A percentile compares a stretch with the other conserved stretches of the same genome.
These are phyloP conservation scores for Russula dissimulans DNA, from an alignment of 768 basidiomycete species.

Conservation along the genomic window DNA sequence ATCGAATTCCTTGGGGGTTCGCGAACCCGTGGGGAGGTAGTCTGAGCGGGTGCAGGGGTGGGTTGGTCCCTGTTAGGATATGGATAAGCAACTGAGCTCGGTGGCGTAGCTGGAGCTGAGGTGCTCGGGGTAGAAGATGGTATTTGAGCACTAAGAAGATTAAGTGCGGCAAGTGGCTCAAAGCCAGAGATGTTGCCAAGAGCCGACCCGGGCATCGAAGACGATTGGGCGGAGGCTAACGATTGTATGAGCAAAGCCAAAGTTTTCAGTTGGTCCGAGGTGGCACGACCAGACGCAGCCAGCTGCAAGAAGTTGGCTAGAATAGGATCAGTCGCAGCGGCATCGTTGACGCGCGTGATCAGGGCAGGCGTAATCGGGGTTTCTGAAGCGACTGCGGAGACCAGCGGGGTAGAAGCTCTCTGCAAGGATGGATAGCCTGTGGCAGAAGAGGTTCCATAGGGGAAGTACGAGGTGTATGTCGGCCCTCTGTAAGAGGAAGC, in stretches of 20 bases:
- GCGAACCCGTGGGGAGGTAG: neutral
- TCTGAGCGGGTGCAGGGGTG: neutral
- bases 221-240: conserved; percentile 32
- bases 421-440: conserved; percentile 11
- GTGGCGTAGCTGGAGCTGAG: conserved; percentile 3
- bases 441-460: neutral
- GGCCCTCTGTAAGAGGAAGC: conserved; percentile 9
- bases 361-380: conserved; percentile 46
- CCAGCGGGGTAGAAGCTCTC: conserved; percentile 31
- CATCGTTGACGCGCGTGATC: conserved; percentile 55
- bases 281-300: conserved; percentile 53
- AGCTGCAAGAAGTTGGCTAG: conserved; percentile 57
- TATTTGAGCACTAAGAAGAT: neutral
- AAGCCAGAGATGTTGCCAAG: conserved; percentile 1
- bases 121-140: neutral
- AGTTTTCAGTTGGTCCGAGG: conserved; percentile 53
- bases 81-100: neutral
- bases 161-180: conserved; percentile 3
- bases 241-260: conserved; percentile 69
- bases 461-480: conserved; percentile 3
- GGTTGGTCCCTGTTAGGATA: neutral
- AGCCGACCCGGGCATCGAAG: neutral
- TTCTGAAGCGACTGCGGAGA: conserved; percentile 38
- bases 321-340: conserved; percentile 58
- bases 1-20: conserved; percentile 52